Percentiles rank a stretch among this genome's conserved stretches.
Conservation (phyloP, 768 basidiomycete species). For the Termitomyces sp. region DNA sequence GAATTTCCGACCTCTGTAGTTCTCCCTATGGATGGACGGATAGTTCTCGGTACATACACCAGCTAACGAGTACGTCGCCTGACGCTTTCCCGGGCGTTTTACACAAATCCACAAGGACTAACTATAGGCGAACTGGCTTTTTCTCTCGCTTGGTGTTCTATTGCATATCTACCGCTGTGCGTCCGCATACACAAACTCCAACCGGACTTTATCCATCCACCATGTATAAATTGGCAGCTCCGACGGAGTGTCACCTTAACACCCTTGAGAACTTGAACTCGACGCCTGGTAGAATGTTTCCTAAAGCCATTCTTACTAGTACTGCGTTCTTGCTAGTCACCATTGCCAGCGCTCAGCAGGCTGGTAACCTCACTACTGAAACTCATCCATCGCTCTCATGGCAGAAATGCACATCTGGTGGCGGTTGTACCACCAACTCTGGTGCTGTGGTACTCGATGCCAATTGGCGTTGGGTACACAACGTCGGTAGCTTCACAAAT, state of each 20-base stretch:
- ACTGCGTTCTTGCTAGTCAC: constrained; percentile 26
- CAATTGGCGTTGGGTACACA: constrained; percentile 58
- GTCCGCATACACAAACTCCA: not conserved
- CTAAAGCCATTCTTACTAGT: constrained; percentile 17
- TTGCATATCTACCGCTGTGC: too few species aligned
- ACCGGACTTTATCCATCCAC: constrained; percentile 4
- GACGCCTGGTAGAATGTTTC: not conserved
- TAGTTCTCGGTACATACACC: not conserved
- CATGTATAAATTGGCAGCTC: not conserved
- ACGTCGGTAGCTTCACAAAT: constrained; percentile 32
- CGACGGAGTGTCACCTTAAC: not conserved
- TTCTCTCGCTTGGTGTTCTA: not conserved
- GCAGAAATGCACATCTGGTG: constrained; percentile 47
- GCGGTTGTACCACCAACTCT: constrained; percentile 35
- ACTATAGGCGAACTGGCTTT: not conserved
- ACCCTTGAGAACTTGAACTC: not conserved
- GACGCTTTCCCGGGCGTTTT: not conserved
- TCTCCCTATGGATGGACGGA: not conserved
- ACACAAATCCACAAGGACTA: not conserved
- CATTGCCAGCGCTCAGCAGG: constrained; percentile 39
- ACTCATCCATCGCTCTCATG: constrained; percentile 39
- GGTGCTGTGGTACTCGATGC: constrained; percentile 46
- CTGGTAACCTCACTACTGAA: constrained; percentile 42
- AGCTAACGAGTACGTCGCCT: not conserved
- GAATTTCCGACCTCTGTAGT: not conserved